Conservation (phyloP, 768 basidiomycete species). For the Trametes gibbosa region DNA sequence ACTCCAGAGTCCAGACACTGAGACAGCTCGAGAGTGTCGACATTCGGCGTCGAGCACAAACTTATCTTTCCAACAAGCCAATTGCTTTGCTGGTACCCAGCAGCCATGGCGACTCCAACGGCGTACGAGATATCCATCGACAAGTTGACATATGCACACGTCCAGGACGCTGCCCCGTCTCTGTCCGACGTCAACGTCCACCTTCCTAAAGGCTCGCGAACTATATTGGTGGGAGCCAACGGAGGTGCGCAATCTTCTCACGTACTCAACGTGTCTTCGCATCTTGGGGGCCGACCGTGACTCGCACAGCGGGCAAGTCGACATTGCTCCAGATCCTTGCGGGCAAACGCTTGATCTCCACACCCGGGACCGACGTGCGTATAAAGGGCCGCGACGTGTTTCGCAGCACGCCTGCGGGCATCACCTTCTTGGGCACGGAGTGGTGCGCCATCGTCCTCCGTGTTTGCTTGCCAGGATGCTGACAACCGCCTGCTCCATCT, state of each 20-base stretch:
- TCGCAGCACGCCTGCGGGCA: constrained; percentile 74
- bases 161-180: constrained; percentile 41
- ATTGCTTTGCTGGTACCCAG: background rate
- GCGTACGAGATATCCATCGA: constrained; percentile 37
- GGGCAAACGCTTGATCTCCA: constrained; percentile 76
- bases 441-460: constrained; percentile 51
- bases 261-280: background rate
- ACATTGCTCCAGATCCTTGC: constrained; percentile 92
- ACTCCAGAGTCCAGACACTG: no score
- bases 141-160: constrained; percentile 60
- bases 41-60: background rate
- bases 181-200: constrained; percentile 63
- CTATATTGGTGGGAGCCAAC: constrained; percentile 89
- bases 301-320: constrained; percentile 79
- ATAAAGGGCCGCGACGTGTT: constrained; percentile 88
- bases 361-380: constrained; percentile 50
- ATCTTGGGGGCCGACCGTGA: background rate
- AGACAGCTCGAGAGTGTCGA: no score
- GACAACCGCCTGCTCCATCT: background rate
- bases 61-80: background rate
- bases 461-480: background rate
- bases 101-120: constrained; percentile 7
- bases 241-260: constrained; percentile 57
- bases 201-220: constrained; percentile 75
- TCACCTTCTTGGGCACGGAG: constrained; percentile 91